These are phyloP conservation scores for Plectranthus barbatus DNA, from an alignment of 257 asterid genomes.

Conservation along the genomic window DNA sequence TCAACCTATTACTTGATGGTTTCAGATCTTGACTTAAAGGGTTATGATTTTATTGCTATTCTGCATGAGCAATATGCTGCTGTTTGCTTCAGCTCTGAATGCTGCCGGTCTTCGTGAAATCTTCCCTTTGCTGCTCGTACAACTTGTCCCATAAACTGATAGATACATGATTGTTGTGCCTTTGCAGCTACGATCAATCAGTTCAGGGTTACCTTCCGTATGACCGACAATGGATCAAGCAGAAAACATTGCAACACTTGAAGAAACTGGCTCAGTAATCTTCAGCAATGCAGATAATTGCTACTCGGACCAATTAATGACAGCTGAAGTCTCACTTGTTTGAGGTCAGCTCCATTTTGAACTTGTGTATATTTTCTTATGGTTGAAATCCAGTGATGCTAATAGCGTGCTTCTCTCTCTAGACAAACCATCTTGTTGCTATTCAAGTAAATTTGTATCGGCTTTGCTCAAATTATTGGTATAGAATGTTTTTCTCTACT, in stretches of 20 bases:
- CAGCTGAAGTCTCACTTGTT: background rate
- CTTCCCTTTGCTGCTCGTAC: background rate
- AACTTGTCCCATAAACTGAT: background rate
- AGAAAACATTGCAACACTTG: conserved; percentile 65
- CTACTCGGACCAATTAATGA: conserved; percentile 3
- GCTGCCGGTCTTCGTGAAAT: background rate
- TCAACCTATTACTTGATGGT: background rate
- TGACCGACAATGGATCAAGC: conserved; percentile 88
- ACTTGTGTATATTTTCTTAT: too few species aligned
- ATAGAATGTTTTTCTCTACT: too few species aligned
- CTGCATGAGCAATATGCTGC: background rate
- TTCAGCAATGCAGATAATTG: background rate
- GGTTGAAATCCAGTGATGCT: background rate
- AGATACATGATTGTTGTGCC: background rate
- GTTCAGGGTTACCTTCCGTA: conserved; percentile 80
- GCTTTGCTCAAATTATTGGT: too few species aligned
- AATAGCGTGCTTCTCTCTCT: background rate
- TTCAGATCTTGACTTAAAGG: too few species aligned
- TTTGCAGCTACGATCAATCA: conserved; percentile 82
- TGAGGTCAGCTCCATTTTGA: too few species aligned
- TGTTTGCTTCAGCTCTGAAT: background rate
- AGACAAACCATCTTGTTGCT: background rate
- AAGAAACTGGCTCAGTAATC: conserved; percentile 58
- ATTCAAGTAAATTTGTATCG: too few species aligned
- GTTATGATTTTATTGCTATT: too few species aligned